phyloP scores from a whole-genome alignment of 768 basidiomycete species.

The Goffeauzyma gilvescens region DNA sequence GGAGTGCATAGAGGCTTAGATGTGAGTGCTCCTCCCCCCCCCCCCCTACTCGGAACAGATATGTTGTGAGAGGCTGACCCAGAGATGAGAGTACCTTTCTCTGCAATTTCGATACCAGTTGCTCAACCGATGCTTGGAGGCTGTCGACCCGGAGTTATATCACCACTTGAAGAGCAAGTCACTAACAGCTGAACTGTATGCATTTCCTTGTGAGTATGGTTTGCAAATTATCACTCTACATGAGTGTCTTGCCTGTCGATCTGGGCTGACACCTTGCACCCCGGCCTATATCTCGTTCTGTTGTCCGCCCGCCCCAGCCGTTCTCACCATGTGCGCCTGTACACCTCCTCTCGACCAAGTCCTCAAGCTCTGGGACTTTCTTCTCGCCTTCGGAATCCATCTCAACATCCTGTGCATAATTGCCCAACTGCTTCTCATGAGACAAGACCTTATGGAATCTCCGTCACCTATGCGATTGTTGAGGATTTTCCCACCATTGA shows the following conservation, averaged over 20 bases:
- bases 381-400: conserved; percentile 89
- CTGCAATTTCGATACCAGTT: conserved; percentile 39
- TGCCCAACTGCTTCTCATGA: conserved; percentile 75
- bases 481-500: conserved; percentile 78
- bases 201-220: conserved; percentile 87
- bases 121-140: conserved; percentile 73
- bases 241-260: conserved; percentile 1
- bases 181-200: conserved; percentile 86
- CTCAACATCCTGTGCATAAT: conserved; percentile 93
- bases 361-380: conserved; percentile 87
- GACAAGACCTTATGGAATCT: conserved; percentile 72
- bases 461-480: conserved; percentile 83
- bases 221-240: background rate
- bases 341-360: conserved; percentile 93
- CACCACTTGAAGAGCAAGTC: conserved; percentile 68
- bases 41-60: background rate
- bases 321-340: conserved; percentile 86
- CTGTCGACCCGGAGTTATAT: conserved; percentile 75
- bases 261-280: background rate
- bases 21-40: conserved; percentile 36
- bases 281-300: background rate
- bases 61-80: too few species aligned
- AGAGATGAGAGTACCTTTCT: background rate
- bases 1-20: conserved; percentile 89
- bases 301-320: too few species aligned